Base-by-base conservation (phyloP, 2,329 filamentous ascomycete species). In the Colletotrichum neosansevieriae region DNA sequence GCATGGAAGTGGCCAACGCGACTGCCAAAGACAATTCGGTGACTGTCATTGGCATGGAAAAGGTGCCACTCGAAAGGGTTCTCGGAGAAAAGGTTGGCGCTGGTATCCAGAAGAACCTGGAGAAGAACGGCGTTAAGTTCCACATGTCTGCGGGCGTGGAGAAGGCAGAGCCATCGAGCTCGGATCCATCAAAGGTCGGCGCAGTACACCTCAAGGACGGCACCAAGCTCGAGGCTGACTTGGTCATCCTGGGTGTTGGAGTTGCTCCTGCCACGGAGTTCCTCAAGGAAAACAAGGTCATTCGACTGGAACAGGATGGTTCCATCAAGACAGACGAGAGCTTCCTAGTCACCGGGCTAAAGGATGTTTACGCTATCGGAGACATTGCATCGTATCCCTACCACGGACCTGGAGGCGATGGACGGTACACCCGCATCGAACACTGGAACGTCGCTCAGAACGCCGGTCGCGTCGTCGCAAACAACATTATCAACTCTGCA, bases 371-470 rank as follows among this genome's bases (percentile, higher is more conserved):
- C 76, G 96, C 96, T 13, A 89, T 99, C 70, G 95, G 95, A 59
- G 96, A 99, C 77, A 98, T 99, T 70, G 94, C 96, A 12, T 94
- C 92, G 0, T 98, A 94, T 79, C 96, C 96, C 0, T 99, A 99
- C 83, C 87, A 93, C 78, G 96, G 96, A 1, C 96, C 96, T 0
- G 94, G 93, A 24, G 91, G 93, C 29, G 86, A 91, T 15, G 93
- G 92, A 70, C 85, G 85, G 50, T 85, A 86, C 17, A 88, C 92
- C 1, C 91, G 96, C 71, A 98, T 98, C 76, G 96, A 99, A 84
- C 96, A 99, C 79, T 99, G 96, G 96, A 95, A 98, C 80, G 96
- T 99, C 3, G 96, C 96, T 4, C 96, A 98, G 76, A 98, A 98
- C 75, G 86, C 93, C 2, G 96, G 96, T 3, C 92, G 95, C 49